Base-by-base conservation (phyloP, 257 asterid species). In the Echites panduratus region DNA sequence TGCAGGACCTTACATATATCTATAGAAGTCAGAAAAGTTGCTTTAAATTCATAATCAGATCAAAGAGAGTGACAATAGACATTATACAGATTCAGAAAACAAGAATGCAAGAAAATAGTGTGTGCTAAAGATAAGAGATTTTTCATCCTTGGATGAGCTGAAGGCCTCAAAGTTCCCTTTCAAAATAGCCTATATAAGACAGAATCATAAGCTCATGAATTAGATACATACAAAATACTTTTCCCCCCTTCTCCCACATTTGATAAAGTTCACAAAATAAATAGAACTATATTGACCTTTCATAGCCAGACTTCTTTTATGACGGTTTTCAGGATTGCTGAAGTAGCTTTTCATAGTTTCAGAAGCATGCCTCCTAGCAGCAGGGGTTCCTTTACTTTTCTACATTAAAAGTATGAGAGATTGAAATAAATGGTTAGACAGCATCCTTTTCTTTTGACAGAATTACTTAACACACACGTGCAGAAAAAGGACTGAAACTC, bases 291-390 rank as follows among this genome's bases (percentile, higher is more conserved):
- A 73, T 40, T 16, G 66, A 91, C 98, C 98, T 89, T 70, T 88
- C 97, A 94, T 94, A 63, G 98, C 50, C 70, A 87, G 81, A 86
- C 99, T 91, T 83, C 98, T 89, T 85, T 86, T 94, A 66, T 72
- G 90, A 24, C 98, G 95, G 77, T 94, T 94, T 79, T 90, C 93
- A 19, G 97, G 97, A 80, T 94, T 82, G 9, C 89, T 72, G 76
- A 94, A 94, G 83, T 83, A 92, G 66, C 70, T 83, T 81, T 84
- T 94, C 99, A 91, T 94, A 63, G 90, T 20, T 77, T 94, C 98
- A 10, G 99, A 94, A 63, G 98, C 96, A 59, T 29, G 95, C 74
- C 82, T 94, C 82, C 98, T 86, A 4, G 99, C 97, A 69, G 85
- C 87, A 68, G 87, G 86, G 44, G 97, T 86, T 45, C 97, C 97